Evolutionary conservation across 495 filamentous ascomycete genomes (phyloP).

Genomic region (Tetracladium marchalianum): DNA sequence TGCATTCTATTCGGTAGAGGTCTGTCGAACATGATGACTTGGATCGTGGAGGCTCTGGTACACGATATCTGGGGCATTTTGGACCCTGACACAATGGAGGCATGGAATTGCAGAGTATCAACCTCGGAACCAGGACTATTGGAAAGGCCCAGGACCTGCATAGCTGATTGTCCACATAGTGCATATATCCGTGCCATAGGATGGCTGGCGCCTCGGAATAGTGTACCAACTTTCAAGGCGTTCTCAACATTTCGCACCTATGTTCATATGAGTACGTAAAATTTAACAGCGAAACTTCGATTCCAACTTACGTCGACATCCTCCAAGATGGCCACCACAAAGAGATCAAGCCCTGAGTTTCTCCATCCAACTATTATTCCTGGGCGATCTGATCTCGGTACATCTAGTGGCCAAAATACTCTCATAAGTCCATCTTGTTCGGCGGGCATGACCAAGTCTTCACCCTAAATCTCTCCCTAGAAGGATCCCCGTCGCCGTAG

Average conservation of each 20-base stretch:
- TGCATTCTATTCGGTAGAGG: constrained; percentile 88
- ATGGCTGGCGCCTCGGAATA: constrained; percentile 77
- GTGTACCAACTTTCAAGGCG: constrained; percentile 72
- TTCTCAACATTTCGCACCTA: constrained; percentile 68
- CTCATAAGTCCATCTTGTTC: constrained; percentile 94
- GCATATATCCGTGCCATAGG: constrained; percentile 71
- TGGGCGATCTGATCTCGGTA: constrained; percentile 54
- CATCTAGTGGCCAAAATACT: constrained; percentile 95
- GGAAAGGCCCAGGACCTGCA: constrained; percentile 77
- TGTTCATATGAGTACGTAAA: constrained; percentile 8
- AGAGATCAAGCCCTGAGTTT: constrained; percentile 83
- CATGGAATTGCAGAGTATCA: constrained; percentile 62
- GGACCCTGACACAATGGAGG: constrained; percentile 44
- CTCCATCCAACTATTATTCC: constrained; percentile 93
- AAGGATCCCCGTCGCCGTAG: constrained; percentile 90
- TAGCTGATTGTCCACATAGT: constrained; percentile 68
- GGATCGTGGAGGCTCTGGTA: constrained; percentile 55
- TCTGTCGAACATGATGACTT: constrained; percentile 81
- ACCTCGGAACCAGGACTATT: constrained; percentile 50
- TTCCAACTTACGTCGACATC: constrained; percentile 68
- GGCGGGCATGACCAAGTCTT: constrained; percentile 51
- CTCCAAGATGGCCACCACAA: constrained; percentile 81
- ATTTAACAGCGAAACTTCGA: neutral
- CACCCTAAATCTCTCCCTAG: constrained; percentile 32
- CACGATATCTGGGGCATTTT: constrained; percentile 66